Base-by-base conservation (phyloP, 202 grass and related monocot genomes). In the Schoenoplectus tabernaemontani region DNA sequence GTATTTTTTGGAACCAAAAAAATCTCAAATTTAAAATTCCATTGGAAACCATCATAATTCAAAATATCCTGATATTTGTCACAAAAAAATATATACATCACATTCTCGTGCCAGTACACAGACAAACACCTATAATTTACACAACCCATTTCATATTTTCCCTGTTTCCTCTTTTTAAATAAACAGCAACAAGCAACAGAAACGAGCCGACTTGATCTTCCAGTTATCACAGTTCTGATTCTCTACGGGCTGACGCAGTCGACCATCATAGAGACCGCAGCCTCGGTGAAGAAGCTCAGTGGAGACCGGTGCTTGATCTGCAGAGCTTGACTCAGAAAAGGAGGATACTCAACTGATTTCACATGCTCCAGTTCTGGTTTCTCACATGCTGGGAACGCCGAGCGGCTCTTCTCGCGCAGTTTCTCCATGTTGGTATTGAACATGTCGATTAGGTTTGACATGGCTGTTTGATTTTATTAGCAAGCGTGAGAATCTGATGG, bases 161-260 rank as follows among this genome's bases (percentile, higher is more conserved):
- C 3, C 38, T 11, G n/a, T 3, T 37, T 17, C 28, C 28, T 64
- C 1, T 7, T 2, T 38, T 9, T 4, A 1, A 2, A 61, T 0
- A 23, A 13, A 32, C 24, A 32, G 3, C 13, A 61, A 39, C 6
- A 28, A 28, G 28, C 28, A 28, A 28, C 28, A 28, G 28, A 5
- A 5, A 32, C 58, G 0, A 61, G 12, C 30, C n/a, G 62, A 62
- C 16, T 64, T 64, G 1, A 72, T 46, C n/a, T 50, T 48, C 5
- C 67, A 72, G 1, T 28, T 28, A 28, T 28, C 28, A 28, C 28
- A 28, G 28, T 28, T 28, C 1, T 0, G 24, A 13, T 57, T 44
- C 34, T 62, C 56, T 80, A 80, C 15, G 78, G 78, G 60, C 78
- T 80, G 24, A 80, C 32, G 42, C 59, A 80, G 7, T 80, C 23